Percentiles rank a stretch among this genome's conserved stretches.
Conservation (phyloP, 2,329 filamentous ascomycete genomes). For the Diaporthe sp. region DNA sequence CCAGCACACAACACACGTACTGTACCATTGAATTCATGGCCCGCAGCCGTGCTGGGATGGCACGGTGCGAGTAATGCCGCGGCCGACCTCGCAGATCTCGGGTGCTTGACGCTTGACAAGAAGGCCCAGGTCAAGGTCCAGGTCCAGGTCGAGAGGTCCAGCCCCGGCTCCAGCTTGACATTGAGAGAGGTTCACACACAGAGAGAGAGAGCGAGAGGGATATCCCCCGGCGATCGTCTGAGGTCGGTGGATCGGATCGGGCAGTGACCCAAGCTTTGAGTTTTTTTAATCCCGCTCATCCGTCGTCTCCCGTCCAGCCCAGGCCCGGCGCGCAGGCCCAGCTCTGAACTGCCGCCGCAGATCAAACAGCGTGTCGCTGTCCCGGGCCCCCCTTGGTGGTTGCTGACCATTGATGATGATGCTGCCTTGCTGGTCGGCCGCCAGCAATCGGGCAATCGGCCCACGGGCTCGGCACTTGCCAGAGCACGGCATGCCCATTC, state of each 20-base stretch:
- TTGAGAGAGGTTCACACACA: background rate
- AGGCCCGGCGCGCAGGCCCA: constrained; percentile 10
- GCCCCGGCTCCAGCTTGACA: background rate
- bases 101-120: constrained; percentile 30
- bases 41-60: constrained; percentile 35
- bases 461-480: constrained; percentile 27
- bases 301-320: constrained; percentile 14
- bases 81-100: constrained; percentile 38
- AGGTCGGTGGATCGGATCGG: constrained; percentile 37
- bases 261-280: constrained; percentile 31
- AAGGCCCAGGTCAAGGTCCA: constrained; percentile 1
- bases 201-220: background rate
- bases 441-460: background rate
- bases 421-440: background rate
- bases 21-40: constrained; percentile 11
- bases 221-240: constrained; percentile 29
- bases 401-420: constrained; percentile 25
- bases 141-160: constrained; percentile 2
- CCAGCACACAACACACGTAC: constrained; percentile 16
- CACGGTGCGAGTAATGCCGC: constrained; percentile 38
- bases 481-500: background rate
- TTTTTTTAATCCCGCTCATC: constrained; percentile 24
- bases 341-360: constrained; percentile 23
- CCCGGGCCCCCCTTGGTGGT: background rate
- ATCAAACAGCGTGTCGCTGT: constrained; percentile 1